These are phyloP conservation scores for Meyerozyma carpophila DNA, from an alignment of 1,139 yeast species.

Conservation along the genomic window DNA sequence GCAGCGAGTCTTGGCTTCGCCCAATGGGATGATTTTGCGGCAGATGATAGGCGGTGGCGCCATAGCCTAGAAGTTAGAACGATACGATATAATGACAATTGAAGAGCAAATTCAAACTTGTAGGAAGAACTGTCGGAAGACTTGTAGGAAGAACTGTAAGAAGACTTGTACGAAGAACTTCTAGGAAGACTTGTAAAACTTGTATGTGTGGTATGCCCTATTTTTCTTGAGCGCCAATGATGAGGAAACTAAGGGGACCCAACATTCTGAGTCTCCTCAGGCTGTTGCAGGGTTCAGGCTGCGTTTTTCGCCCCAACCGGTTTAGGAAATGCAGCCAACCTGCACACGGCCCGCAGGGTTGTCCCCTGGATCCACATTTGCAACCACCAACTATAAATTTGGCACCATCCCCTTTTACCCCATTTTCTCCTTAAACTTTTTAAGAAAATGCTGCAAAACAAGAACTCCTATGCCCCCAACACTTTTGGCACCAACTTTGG, in stretches of 20 bases:
- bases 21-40: conserved; percentile 46
- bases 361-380: background rate
- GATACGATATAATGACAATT: too few species aligned
- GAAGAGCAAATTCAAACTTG: too few species aligned
- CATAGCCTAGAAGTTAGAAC: background rate
- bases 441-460: background rate
- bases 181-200: too few species aligned
- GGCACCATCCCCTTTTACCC: background rate
- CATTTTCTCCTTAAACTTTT: background rate
- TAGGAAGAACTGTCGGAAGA: too few species aligned
- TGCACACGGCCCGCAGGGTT: background rate
- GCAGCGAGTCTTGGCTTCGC: conserved; percentile 50
- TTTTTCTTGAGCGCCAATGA: too few species aligned
- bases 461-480: background rate
- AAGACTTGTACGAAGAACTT: too few species aligned
- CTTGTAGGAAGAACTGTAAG: too few species aligned
- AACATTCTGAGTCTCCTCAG: too few species aligned
- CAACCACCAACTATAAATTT: background rate
- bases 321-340: background rate
- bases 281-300: too few species aligned
- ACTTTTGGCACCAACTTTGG: background rate
- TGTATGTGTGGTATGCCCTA: too few species aligned
- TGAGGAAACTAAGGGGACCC: too few species aligned
- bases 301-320: background rate
- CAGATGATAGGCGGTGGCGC: conserved; percentile 29